Evolutionary conservation across 2,329 filamentous ascomycete genomes (phyloP).

Genomic region (Cladorrhinum sp.): DNA sequence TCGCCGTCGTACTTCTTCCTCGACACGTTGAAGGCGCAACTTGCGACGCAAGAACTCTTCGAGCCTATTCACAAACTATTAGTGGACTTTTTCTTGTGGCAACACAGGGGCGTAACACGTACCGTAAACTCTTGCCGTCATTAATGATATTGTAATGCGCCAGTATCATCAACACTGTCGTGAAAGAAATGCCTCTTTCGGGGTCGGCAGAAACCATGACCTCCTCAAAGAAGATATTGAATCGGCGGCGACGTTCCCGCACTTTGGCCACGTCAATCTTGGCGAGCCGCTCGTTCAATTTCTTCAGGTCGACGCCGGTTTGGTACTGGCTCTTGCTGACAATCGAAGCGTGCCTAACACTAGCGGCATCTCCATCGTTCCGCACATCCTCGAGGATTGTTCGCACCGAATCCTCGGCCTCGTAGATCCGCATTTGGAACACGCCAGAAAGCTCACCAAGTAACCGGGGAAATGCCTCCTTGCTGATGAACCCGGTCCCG

Average conservation of each 20-base stretch:
- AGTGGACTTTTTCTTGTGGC: not conserved
- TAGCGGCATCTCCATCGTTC: conserved; percentile 53
- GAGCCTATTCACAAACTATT: conserved; percentile 49
- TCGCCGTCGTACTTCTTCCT: conserved; percentile 88
- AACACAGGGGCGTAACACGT: conserved; percentile 27
- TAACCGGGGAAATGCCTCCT: conserved; percentile 82
- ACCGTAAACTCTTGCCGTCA: conserved; percentile 91
- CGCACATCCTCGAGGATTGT: conserved; percentile 82
- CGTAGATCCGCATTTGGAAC: conserved; percentile 96
- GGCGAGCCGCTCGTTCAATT: conserved; percentile 69
- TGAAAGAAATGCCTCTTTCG: conserved; percentile 87
- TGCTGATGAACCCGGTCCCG: conserved; percentile 86
- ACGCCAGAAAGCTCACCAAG: conserved; percentile 90
- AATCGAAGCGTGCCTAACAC: conserved; percentile 53
- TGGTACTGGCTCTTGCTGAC: conserved; percentile 49
- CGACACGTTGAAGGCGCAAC: conserved; percentile 85
- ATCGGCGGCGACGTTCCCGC: conserved; percentile 68
- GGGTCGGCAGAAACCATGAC: conserved; percentile 90
- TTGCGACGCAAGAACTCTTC: conserved; percentile 93
- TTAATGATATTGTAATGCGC: conserved; percentile 99
- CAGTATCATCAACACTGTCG: conserved; percentile 87
- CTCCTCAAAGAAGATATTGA: conserved; percentile 97
- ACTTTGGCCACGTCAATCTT: conserved; percentile 74
- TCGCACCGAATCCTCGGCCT: conserved; percentile 82
- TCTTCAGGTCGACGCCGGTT: conserved; percentile 67